A percentile compares a stretch with the other conserved stretches of the same genome.
These are phyloP conservation scores for Rhodotorula graminis DNA, from an alignment of 768 basidiomycete species.

Conservation along the genomic window DNA sequence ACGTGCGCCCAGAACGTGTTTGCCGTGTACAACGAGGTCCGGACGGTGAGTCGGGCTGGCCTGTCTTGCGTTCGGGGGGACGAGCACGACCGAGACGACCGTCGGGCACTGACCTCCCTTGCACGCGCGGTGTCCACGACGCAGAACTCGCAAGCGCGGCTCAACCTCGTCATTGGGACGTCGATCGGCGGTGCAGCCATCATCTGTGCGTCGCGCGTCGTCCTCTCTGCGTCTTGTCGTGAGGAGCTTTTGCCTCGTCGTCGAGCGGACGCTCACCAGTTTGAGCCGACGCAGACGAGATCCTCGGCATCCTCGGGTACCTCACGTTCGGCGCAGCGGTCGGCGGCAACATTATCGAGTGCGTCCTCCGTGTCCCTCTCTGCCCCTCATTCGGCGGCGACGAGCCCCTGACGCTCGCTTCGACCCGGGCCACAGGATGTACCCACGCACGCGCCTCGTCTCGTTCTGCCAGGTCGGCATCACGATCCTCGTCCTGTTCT, in stretches of 20 bases:
- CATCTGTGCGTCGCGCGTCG: slow-evolving; percentile 51
- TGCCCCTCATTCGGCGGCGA: not conserved
- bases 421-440: slow-evolving; percentile 34
- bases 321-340: slow-evolving; percentile 55
- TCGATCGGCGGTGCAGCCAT: slow-evolving; percentile 79
- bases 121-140: too few species aligned
- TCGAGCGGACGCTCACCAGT: too few species aligned
- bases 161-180: slow-evolving; percentile 80
- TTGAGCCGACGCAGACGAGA: slow-evolving; percentile 65
- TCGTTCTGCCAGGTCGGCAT: slow-evolving; percentile 91
- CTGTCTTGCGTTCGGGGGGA: too few species aligned
- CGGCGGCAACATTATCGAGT: slow-evolving; percentile 90
- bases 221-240: not conserved
- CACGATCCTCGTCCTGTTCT: slow-evolving; percentile 75
- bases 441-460: slow-evolving; percentile 74
- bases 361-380: slow-evolving; percentile 54
- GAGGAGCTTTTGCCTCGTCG: too few species aligned
- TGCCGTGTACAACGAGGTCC: slow-evolving; percentile 39
- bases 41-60: not conserved
- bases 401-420: not conserved
- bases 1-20: slow-evolving; percentile 61
- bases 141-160: slow-evolving; percentile 67
- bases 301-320: slow-evolving; percentile 56
- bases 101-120: too few species aligned
- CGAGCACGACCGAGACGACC: too few species aligned